Evolutionary conservation across 2,329 filamentous ascomycete genomes (phyloP), one percentile per base, ranked within the genome.

Genomic region (Colletotrichum sp.): DNA sequence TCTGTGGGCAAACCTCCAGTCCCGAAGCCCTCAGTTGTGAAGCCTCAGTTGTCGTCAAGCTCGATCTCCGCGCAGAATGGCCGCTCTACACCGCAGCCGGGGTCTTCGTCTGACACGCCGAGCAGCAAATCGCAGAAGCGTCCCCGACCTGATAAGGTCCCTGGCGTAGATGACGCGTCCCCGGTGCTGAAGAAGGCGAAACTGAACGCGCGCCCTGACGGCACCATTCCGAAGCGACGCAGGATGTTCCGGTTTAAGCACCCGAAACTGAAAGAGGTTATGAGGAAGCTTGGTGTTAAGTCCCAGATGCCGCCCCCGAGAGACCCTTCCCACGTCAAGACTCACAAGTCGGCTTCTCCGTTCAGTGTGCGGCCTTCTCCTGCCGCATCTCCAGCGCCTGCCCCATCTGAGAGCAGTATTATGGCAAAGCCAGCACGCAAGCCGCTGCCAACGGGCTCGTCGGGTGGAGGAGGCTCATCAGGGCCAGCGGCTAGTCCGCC

Each of bases 101-200:
- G 34, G 4, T 67, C 71, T 13, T 43, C 67, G 21, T 69, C 67
- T n/a, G 78, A 72, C 77, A 71, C 55, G 6, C 76, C 77, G 7
- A 67, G 72, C 57, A 77, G 78, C 28, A 81, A 79, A 63, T 78
- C 76, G 18, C 78, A 79, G 10, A 87, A 87, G 75, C 81, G 85
- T 18, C 81, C 85, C 21, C 83, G 83, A 4, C 80, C 84, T 39
- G 85, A 86, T 16, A 85, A 84, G 72, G 82, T 84, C 5, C 84
- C 85, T 28, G 78, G 79, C 21, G 78, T 83, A 6, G 84, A 85
- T 48, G 78, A 79, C 30, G 78, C 79, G 6, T 80, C 81, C 2
- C 85, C 85, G 2, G 82, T 81, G 30, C 80, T 84, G 1, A 87
- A 87, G 79, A 82, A 85, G 15, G 82, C 84, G 6, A 87, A 86